phyloP scores from a whole-genome alignment of 257 asterid genomes.

The Nicotiana noctiflora region DNA sequence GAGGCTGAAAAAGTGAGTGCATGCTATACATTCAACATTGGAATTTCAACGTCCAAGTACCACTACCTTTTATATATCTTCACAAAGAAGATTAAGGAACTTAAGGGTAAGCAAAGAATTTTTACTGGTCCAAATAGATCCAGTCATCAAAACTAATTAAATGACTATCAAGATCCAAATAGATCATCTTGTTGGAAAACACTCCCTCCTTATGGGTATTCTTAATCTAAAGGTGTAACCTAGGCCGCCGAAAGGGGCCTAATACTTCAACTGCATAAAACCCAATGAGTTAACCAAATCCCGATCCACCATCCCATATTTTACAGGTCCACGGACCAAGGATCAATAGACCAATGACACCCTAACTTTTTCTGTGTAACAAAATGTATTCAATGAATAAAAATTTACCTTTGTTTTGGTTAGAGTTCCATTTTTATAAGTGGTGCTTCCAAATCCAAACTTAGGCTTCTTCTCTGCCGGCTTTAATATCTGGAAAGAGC shows the following conservation, averaged over 20 bases:
- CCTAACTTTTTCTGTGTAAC: not conserved
- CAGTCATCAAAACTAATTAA: not conserved
- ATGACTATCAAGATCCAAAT: not conserved
- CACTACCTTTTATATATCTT: not conserved
- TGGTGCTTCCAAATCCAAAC: slow-evolving; percentile 60
- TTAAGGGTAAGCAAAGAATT: not conserved
- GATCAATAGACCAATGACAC: not conserved
- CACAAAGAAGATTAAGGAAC: not conserved
- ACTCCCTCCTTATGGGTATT: not conserved
- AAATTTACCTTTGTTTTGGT: slow-evolving; percentile 47
- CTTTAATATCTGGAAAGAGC: slow-evolving; percentile 77
- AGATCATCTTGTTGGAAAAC: not conserved
- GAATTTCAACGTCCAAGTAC: not conserved
- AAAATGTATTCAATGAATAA: not conserved
- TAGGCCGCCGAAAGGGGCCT: not conserved
- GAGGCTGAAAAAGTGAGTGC: not conserved
- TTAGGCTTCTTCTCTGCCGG: slow-evolving; percentile 70
- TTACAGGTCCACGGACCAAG: not conserved
- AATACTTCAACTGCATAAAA: not conserved
- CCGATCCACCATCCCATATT: not conserved
- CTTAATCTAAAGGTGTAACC: not conserved
- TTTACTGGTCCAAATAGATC: not conserved
- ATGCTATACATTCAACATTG: not conserved
- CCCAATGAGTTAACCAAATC: not conserved
- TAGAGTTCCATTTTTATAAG: slow-evolving; percentile 46